Evolutionary conservation across 805 yeast species (phyloP).

Genomic region (Suhomyces sp.): DNA sequence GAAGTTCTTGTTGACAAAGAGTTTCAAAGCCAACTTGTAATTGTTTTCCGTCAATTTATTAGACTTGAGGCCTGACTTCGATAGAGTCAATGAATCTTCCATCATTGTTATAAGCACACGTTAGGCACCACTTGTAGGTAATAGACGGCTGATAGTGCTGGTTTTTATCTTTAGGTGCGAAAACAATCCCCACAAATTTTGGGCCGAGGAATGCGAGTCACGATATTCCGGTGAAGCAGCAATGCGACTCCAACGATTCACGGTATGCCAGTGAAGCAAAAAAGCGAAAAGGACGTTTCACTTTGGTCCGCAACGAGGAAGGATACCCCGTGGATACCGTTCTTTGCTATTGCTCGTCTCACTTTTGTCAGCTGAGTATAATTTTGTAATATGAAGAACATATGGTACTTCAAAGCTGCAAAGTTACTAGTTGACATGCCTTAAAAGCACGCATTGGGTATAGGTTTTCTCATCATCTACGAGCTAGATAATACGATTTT

Average conservation of each 20-base stretch:
- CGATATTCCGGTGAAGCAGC: neutral
- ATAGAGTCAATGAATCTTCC: constrained; percentile 3
- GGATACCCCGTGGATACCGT: too few species aligned
- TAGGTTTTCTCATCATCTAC: neutral
- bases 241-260: neutral
- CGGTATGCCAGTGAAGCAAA: neutral
- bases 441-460: neutral
- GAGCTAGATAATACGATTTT: neutral
- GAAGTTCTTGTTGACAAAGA: constrained; percentile 38
- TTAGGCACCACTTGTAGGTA: neutral
- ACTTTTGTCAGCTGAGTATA: neutral
- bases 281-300: neutral
- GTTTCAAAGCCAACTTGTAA: constrained; percentile 37
- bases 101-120: neutral
- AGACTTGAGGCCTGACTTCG: neutral
- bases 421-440: neutral
- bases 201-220: neutral
- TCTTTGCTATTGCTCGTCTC: neutral
- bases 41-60: constrained; percentile 6
- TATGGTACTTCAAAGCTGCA: neutral
- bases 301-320: too few species aligned
- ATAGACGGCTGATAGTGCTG: neutral
- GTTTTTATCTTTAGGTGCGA: neutral
- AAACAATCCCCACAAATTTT: neutral
- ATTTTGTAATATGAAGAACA: neutral